These are phyloP conservation scores for Colletotrichum viniferum DNA, from an alignment of 2,329 filamentous ascomycete genomes.

Conservation along the genomic window DNA sequence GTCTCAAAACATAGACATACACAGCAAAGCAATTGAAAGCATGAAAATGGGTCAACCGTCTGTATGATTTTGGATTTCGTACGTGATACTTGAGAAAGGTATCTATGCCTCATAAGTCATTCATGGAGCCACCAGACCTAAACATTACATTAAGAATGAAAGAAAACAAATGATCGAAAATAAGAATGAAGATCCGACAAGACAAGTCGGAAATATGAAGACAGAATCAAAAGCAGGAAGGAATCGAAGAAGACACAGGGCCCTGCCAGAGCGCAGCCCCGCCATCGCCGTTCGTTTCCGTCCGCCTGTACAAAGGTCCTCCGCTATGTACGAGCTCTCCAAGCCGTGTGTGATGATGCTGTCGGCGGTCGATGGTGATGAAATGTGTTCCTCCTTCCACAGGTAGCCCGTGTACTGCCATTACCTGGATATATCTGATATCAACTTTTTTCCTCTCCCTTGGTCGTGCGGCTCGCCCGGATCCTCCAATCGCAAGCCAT, in stretches of 20 bases:
- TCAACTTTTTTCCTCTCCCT: background rate
- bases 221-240: background rate
- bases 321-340: conserved; percentile 9
- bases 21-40: background rate
- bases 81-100: background rate
- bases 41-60: background rate
- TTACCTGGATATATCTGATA: background rate
- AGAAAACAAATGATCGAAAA: background rate
- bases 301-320: background rate
- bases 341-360: conserved; percentile 2
- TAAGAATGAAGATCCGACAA: background rate
- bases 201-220: background rate
- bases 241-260: background rate
- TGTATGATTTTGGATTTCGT: background rate
- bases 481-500: background rate
- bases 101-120: conserved; percentile 17
- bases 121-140: conserved; percentile 13
- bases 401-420: background rate
- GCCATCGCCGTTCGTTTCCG: background rate
- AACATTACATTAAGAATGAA: conserved; percentile 18
- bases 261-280: background rate
- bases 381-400: background rate
- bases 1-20: background rate
- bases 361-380: background rate
- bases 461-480: background rate